Base-by-base conservation (phyloP, 2,329 filamentous ascomycete genomes). In the Aspergillus novoparasiticus region DNA sequence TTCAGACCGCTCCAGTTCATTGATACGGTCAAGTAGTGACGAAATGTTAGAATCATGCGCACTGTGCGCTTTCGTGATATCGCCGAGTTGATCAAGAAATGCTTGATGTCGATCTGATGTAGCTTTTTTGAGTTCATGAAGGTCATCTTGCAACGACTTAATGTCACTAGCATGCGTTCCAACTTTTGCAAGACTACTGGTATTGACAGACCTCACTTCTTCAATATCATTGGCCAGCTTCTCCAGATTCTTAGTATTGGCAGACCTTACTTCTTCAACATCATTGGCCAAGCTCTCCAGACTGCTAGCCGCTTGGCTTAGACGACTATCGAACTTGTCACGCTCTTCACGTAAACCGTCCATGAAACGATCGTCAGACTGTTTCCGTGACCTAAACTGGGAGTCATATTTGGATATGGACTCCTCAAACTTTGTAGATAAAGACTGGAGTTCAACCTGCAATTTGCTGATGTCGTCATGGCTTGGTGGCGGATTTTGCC, bases 381-480 rank as follows among this genome's bases (percentile, higher is more conserved):
- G 11, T 26, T 39, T 19, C 16, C 14, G 30, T 10, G 51, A 55
- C n/a, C n/a, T 39, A 4, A 55, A 19, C 26, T 55, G 26, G 6
- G 30, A 16, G 11, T 55, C 51, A n/a, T 46, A 26, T 30, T 45
- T 55, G 41, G 50, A 19, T 26, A 51, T 41, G 45, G 55, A 58
- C 26, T 60, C 58, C 10, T 53, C 57, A 21, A 63, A 57, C 21
- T 62, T 63, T 50, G 45, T 39, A 34, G 26, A 45, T 28, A 68
- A 58, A 14, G 57, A 43, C 19, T 56, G 32, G 30, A 65, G 39
- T 43, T 58, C 55, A 6, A 57, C 21, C 41, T 54, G 55, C 9
- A 69, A 34, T 54, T 53, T 46, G 5, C 30, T 39, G 34, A 70
- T 43, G 9, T 61, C 63, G 30, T 65, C 63, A 36, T 46, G 32